phyloP scores from a whole-genome alignment of 176 grass and related monocot genomes.

The Ampelocalamus luodianensis region DNA sequence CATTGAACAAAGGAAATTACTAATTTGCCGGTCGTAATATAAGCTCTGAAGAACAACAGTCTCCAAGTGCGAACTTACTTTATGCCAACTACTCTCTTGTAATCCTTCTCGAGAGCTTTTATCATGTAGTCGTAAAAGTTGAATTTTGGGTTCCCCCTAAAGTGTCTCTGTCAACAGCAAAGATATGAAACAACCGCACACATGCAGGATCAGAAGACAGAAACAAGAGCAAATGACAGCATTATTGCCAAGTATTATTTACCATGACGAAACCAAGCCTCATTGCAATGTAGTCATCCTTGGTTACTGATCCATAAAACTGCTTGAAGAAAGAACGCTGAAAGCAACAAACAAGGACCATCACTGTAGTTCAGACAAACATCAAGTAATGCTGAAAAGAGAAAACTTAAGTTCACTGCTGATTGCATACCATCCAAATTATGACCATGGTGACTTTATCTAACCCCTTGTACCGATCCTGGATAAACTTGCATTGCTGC shows the following conservation, averaged over 20 bases:
- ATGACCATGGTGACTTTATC: conserved; percentile 19
- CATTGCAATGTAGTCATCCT: conserved; percentile 71
- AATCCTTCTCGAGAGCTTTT: conserved; percentile 85
- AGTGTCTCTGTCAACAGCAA: conserved; percentile 57
- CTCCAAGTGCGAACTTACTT: conserved; percentile 56
- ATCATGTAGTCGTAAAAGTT: conserved; percentile 89
- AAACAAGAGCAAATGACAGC: not conserved
- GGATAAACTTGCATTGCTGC: conserved; percentile 50
- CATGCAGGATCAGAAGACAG: not conserved
- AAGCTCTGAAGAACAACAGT: not conserved
- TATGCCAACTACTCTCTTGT: conserved; percentile 80
- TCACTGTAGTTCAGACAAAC: conserved; percentile 1
- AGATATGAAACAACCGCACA: not conserved
- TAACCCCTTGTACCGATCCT: conserved; percentile 48
- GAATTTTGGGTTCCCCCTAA: conserved; percentile 59
- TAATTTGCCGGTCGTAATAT: not conserved
- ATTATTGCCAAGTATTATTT: not conserved
- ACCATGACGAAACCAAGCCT: conserved; percentile 85
- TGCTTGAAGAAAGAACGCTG: conserved; percentile 92
- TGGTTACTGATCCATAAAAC: conserved; percentile 72
- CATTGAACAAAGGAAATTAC: conserved; percentile 25
- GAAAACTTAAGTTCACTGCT: not conserved
- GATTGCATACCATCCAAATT: conserved; percentile 38
- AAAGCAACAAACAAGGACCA: conserved; percentile 4
- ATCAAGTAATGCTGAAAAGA: not conserved